Evolutionary conservation across 208 protist species (phyloP), one percentile per base, ranked within the genome.

Genomic region (Polymyxa betae): DNA sequence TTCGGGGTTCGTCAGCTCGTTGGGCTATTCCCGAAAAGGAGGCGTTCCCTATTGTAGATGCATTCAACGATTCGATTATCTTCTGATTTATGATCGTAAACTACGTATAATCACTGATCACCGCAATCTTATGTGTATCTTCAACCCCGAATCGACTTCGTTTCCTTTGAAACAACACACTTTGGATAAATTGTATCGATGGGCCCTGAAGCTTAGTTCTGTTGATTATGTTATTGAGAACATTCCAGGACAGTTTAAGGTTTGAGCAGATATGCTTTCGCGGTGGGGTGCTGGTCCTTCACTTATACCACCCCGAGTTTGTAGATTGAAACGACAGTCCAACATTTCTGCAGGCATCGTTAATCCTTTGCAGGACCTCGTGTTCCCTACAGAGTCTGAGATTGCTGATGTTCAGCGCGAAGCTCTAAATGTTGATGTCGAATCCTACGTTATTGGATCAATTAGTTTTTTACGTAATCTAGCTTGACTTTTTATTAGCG

Each of bases 11-110:
- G 12, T 5, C 49, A 60, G 5, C 24, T 5, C 5, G 49, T 29
- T 60, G 49, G 49, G 24, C 49, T 5, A 60, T 60, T 60, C 49
- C 49, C 12, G 49, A 60, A 24, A 60, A 60, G 49, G 49, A 20
- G 40, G 72, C 72, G n/a, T 82, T 38, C 40, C 72, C 72, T 20
- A 82, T 82, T 43, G 72, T 82, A 20, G 72, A 82, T 35, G 72
- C 72, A n/a, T 82, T 35, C 12, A 82, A 35, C 5, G 72, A 12
- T 82, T 82, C 40, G 72, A 35, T 45, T 82, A 82, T 82, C 5
- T 82, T 43, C 40, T 5, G 5, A 35, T 82, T n/a, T 38, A 5
- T 16, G 5, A 5, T 38, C 16, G 5, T 82, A 5, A 5, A 35
- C 35, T 82, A 5, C 5, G 72, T 5, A 82, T 82, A 20, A 38